Conservation (phyloP, 1,139 yeast species). For the Candida sanyaensis region DNA sequence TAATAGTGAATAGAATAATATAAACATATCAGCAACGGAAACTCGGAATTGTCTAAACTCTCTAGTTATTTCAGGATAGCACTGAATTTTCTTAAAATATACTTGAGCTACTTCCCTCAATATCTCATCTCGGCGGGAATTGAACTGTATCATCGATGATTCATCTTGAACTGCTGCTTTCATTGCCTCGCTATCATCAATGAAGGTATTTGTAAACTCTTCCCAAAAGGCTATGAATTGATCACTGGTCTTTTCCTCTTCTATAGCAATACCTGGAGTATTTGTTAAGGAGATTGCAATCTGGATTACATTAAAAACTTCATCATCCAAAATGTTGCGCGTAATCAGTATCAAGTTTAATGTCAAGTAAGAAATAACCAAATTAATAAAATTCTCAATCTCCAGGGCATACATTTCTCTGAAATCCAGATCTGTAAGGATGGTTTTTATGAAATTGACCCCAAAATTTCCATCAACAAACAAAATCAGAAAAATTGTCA, state of each 20-base stretch:
- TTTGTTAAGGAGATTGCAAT: constrained; percentile 60
- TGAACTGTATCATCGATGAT: constrained; percentile 17
- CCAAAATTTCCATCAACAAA: constrained; percentile 47
- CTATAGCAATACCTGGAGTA: constrained; percentile 60
- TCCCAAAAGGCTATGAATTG: constrained; percentile 81
- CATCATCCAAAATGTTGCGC: constrained; percentile 42
- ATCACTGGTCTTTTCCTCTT: constrained; percentile 68
- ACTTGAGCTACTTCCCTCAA: constrained; percentile 50
- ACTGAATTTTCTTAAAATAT: constrained; percentile 64
- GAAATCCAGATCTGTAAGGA: constrained; percentile 22
- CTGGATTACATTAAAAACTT: constrained; percentile 42
- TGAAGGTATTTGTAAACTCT: constrained; percentile 63
- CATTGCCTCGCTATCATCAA: constrained; percentile 55
- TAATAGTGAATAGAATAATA: constrained; percentile 64
- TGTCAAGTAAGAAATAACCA: constrained; percentile 55
- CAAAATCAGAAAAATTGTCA: constrained; percentile 24
- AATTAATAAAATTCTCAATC: constrained; percentile 48
- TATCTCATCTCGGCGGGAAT: constrained; percentile 32
- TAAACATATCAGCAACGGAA: constrained; percentile 77
- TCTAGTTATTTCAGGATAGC: constrained; percentile 6
- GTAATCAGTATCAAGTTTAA: constrained; percentile 53
- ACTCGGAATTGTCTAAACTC: constrained; percentile 70
- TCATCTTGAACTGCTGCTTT: constrained; percentile 26
- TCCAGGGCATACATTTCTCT: constrained; percentile 42
- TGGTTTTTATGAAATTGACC: constrained; percentile 24